phyloP scores from a whole-genome alignment of 495 filamentous ascomycete species.

The Penicillium angulare region DNA sequence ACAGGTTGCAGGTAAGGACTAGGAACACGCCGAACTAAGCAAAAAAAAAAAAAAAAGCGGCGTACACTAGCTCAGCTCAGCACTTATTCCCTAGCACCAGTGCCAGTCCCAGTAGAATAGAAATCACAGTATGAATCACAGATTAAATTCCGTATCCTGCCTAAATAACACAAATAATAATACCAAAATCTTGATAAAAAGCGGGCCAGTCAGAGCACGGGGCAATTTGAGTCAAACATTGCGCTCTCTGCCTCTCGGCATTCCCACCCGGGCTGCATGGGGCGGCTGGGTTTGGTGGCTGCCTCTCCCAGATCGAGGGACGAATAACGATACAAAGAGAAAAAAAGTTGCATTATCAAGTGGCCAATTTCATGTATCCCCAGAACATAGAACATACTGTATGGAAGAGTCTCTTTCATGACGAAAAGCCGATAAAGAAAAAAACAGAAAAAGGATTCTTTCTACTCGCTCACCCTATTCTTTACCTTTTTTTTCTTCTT shows the following conservation, averaged over 20 bases:
- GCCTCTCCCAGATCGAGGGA: constrained; percentile 2
- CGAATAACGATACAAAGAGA: no score
- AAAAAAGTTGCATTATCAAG: no score
- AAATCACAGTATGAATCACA: no score
- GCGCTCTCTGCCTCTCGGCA: constrained; percentile 12
- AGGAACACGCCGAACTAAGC: constrained; percentile 1
- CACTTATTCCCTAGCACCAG: neutral
- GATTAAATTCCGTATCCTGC: no score
- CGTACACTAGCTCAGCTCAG: neutral
- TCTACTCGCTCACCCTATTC: neutral
- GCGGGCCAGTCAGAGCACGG: constrained; percentile 20
- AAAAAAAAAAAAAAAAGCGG: neutral
- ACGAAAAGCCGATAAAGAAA: no score
- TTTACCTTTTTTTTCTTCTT: neutral
- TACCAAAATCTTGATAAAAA: constrained; percentile 17
- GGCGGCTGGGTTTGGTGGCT: constrained; percentile 16
- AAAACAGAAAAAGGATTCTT: neutral
- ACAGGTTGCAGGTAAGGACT: neutral
- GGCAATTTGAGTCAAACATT: constrained; percentile 13
- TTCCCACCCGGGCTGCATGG: constrained; percentile 26
- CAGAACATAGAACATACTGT: no score
- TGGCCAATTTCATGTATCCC: no score
- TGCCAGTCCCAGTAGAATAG: no score
- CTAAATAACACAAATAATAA: constrained; percentile 7
- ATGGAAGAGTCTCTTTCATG: neutral